phyloP scores from a whole-genome alignment of 164 flowering plant genomes.

The Vitis vinifera region ASM3070453v1 NC_081815.1:4471001-4471500 shows the following conservation, averaged over 20 bases:
- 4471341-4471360: constrained; percentile 91
- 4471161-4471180: too few relatives aligned
- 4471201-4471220: background rate
- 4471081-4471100: too few relatives aligned
- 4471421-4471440: background rate
- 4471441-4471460: too few relatives aligned
- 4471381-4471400: background rate
- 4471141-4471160: too few relatives aligned
- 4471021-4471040: too few relatives aligned
- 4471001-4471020: too few relatives aligned
- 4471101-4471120: too few relatives aligned
- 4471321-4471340: constrained; percentile 71
- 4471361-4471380: constrained; percentile 85
- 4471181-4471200: too few relatives aligned
- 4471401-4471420: background rate
- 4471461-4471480: background rate
- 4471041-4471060: too few relatives aligned
- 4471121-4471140: too few relatives aligned
- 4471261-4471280: background rate
- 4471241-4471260: background rate
- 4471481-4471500: constrained; percentile 10
- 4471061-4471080: too few relatives aligned
- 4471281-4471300: constrained; percentile 42
- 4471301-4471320: constrained; percentile 51
- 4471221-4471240: background rate